Evolutionary conservation across 169 alveolate species (phyloP).

Genomic region (Plasmodium berghei): DNA sequence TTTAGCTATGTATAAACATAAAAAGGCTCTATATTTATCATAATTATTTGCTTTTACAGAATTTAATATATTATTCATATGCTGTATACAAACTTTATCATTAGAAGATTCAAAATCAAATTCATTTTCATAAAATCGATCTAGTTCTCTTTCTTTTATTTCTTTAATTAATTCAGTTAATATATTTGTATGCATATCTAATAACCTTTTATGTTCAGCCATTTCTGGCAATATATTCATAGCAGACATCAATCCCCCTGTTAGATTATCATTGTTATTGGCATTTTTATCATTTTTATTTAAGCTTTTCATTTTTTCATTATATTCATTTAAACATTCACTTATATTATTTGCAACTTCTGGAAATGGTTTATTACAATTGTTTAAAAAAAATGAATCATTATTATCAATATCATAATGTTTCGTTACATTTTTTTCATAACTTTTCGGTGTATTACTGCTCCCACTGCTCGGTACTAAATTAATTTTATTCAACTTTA

Average conservation of each 20-base stretch:
- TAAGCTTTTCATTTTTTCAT: conserved; percentile 79
- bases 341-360: conserved; percentile 86
- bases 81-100: conserved; percentile 81
- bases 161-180: conserved; percentile 87
- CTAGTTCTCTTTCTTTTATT: conserved; percentile 87
- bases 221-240: conserved; percentile 89
- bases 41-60: conserved; percentile 74
- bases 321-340: conserved; percentile 80
- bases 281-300: conserved; percentile 48
- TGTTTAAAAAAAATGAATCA: conserved; percentile 79
- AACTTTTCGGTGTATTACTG: neutral
- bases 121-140: conserved; percentile 85
- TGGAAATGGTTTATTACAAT: conserved; percentile 81
- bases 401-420: conserved; percentile 80
- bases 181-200: conserved; percentile 90
- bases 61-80: conserved; percentile 81
- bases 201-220: conserved; percentile 88
- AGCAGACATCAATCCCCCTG: conserved; percentile 85
- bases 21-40: conserved; percentile 83
- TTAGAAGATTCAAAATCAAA: conserved; percentile 82
- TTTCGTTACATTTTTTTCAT: neutral
- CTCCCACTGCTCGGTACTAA: neutral
- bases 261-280: conserved; percentile 61
- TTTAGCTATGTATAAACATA: conserved; percentile 78
- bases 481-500: conserved; percentile 84